Conservation (phyloP, 495 filamentous ascomycete species). For the Cercophora samala region DNA sequence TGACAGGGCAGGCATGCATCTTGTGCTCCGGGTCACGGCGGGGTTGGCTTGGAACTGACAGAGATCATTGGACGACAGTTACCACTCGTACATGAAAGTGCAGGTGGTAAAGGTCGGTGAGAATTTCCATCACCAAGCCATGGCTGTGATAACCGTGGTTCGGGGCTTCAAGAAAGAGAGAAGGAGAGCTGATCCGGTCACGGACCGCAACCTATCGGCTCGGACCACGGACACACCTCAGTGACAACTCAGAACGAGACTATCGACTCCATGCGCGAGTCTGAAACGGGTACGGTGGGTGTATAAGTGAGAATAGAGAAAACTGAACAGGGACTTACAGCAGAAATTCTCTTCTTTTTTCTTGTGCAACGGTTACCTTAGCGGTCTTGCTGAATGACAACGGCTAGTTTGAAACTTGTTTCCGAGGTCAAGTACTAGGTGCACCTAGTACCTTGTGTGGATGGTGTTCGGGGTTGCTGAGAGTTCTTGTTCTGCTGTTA, state of each 20-base stretch:
- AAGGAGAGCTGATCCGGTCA: background rate
- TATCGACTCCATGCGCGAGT: background rate
- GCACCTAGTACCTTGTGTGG: background rate
- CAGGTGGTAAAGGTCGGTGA: slow-evolving; percentile 23
- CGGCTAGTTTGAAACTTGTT: background rate
- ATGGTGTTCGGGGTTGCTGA: background rate
- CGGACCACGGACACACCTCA: background rate
- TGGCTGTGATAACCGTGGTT: slow-evolving; percentile 7
- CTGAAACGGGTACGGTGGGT: background rate
- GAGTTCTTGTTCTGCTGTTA: background rate
- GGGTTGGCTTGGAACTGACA: background rate
- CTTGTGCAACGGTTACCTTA: background rate
- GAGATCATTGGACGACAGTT: slow-evolving; percentile 12
- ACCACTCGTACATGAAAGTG: slow-evolving; percentile 11
- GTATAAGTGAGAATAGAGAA: background rate
- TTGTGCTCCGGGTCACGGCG: background rate
- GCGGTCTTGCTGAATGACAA: background rate
- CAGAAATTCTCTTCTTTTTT: background rate
- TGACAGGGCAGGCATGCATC: background rate
- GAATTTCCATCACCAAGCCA: slow-evolving; percentile 16
- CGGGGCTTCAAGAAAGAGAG: background rate
- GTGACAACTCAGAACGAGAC: background rate
- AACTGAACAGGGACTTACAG: background rate
- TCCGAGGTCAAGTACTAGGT: no score
- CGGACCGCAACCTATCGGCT: background rate